A percentile compares a stretch with the other conserved stretches of the same genome.
Evolutionary conservation across 257 asterid genomes (phyloP).

Genomic region (Ilex aquifolium): DNA sequence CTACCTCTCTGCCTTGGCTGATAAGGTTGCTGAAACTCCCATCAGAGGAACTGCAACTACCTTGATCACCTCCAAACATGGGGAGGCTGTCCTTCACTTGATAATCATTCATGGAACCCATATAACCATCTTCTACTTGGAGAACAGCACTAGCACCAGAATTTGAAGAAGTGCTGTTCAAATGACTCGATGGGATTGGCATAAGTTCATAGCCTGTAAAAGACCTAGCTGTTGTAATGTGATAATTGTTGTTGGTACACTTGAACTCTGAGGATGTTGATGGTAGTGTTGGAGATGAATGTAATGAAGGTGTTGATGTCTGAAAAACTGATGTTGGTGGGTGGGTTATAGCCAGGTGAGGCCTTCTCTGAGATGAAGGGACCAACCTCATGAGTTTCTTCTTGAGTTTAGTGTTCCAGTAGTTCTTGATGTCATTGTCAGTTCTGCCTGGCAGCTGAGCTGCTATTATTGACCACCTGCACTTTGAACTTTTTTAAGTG

Average conservation of each 20-base stretch:
- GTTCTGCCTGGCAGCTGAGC: constrained; percentile 79
- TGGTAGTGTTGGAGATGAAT: constrained; percentile 10
- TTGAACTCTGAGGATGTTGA: constrained; percentile 9
- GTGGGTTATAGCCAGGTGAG: constrained; percentile 11
- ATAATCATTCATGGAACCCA: constrained; percentile 4
- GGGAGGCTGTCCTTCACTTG: not conserved
- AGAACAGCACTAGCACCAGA: constrained; percentile 6
- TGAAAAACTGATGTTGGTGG: constrained; percentile 9
- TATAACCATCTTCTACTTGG: constrained; percentile 7
- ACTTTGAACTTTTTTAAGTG: not conserved
- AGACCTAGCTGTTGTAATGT: constrained; percentile 2
- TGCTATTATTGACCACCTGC: constrained; percentile 76
- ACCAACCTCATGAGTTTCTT: constrained; percentile 38
- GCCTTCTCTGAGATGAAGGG: constrained; percentile 24
- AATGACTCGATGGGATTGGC: constrained; percentile 9
- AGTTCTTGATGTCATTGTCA: constrained; percentile 81
- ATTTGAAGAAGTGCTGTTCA: constrained; percentile 14
- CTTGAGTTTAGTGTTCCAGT: constrained; percentile 93
- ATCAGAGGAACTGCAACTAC: constrained; percentile 4
- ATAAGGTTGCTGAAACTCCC: not conserved
- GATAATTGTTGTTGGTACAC: constrained; percentile 10
- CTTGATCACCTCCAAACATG: constrained; percentile 1
- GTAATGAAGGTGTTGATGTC: constrained; percentile 12
- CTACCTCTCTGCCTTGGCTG: not conserved
- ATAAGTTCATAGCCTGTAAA: constrained; percentile 9